Conservation (phyloP, 257 asterid genomes). For the Capsicum rhomboideum region DNA sequence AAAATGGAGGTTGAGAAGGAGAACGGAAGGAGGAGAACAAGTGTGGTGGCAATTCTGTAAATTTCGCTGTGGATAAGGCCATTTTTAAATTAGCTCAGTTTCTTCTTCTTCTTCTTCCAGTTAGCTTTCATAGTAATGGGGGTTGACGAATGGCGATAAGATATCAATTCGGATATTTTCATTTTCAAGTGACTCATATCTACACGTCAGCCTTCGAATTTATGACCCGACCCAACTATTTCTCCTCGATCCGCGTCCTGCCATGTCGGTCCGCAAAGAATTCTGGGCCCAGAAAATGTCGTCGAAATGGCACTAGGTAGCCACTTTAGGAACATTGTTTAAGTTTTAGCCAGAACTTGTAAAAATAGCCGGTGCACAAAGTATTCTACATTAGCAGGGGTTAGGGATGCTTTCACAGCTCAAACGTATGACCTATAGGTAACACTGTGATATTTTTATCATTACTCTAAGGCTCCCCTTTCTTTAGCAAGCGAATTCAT, state of each 20-base stretch:
- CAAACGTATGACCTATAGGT: too few relatives aligned
- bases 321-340: background rate
- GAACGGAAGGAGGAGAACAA: constrained; percentile 31
- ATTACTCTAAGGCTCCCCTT: too few relatives aligned
- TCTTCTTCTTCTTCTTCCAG: background rate
- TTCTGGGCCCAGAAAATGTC: background rate
- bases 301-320: background rate
- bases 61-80: constrained; percentile 57
- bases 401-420: too few relatives aligned
- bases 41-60: constrained; percentile 63
- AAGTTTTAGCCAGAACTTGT: background rate
- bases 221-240: constrained; percentile 1
- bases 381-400: too few relatives aligned
- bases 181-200: constrained; percentile 8
- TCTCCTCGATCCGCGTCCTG: too few relatives aligned
- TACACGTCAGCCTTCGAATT: background rate
- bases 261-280: background rate
- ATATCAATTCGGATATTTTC: constrained; percentile 1
- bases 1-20: constrained; percentile 28
- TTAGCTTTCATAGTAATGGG: constrained; percentile 6
- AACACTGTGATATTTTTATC: too few relatives aligned
- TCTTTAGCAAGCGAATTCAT: too few relatives aligned
- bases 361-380: too few relatives aligned
- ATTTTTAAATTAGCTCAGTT: constrained; percentile 10
- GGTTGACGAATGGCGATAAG: constrained; percentile 38